Evolutionary conservation across 148 eudicot species (phyloP).

Genomic region (Vaccinium vitisidaea): DNA sequence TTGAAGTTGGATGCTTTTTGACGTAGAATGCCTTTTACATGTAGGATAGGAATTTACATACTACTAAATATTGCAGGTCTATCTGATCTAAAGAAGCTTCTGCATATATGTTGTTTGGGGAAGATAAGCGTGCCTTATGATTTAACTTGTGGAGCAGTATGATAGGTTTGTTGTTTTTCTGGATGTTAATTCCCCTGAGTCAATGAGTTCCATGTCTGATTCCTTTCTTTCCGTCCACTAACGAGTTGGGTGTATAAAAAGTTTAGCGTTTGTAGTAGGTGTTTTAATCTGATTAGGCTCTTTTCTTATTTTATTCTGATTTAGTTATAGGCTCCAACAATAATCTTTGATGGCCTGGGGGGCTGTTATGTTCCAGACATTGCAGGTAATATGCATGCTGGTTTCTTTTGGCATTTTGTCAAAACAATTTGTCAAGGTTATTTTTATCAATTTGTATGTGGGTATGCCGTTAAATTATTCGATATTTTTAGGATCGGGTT

Average conservation of each 20-base stretch:
- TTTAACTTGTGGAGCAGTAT: neutral
- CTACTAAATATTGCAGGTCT: constrained; percentile 7
- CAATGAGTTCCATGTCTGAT: neutral
- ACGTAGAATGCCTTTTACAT: neutral
- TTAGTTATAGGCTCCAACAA: constrained; percentile 18
- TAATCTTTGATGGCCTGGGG: constrained; percentile 24
- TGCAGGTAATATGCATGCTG: constrained; percentile 42
- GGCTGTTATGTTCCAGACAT: constrained; percentile 38
- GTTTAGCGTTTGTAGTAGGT: neutral
- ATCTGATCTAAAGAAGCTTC: constrained; percentile 1
- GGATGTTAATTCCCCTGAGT: constrained; percentile 5
- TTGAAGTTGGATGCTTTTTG: neutral
- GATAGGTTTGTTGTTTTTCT: constrained; percentile 2
- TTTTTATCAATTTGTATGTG: constrained; percentile 34
- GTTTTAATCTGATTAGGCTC: neutral
- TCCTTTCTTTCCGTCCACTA: neutral
- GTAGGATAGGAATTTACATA: constrained; percentile 9
- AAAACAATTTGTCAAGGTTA: constrained; percentile 39
- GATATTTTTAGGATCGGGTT: constrained; percentile 22
- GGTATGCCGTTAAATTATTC: constrained; percentile 53
- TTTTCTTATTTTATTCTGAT: neutral
- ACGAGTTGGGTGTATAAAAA: neutral
- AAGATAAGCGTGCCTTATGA: constrained; percentile 8
- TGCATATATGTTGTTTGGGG: neutral
- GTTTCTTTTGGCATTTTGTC: constrained; percentile 49